A percentile compares a stretch with the other conserved stretches of the same genome.
Conservation (phyloP, 345 rosid genomes). For the Hypericum perforatum region DNA sequence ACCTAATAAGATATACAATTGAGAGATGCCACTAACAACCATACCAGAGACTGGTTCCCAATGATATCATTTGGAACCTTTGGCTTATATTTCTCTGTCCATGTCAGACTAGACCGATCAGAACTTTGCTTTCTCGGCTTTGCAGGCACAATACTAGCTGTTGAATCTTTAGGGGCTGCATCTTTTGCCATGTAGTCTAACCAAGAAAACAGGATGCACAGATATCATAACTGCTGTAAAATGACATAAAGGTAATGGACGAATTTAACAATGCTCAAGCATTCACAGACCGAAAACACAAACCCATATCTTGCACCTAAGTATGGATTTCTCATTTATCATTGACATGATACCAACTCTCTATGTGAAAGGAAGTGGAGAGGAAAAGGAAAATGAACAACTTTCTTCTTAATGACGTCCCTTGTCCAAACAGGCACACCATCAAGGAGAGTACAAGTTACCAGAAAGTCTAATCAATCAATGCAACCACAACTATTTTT, state of each 20-base stretch:
- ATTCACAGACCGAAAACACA: too few relatives aligned
- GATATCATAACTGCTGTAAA: too few relatives aligned
- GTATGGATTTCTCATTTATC: too few relatives aligned
- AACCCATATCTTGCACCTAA: too few relatives aligned
- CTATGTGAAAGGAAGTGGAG: too few relatives aligned
- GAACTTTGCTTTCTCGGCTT: conserved; percentile 37
- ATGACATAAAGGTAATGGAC: conserved; percentile 7
- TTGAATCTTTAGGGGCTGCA: conserved; percentile 24
- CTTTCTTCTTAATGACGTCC: too few relatives aligned
- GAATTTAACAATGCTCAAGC: conserved; percentile 5
- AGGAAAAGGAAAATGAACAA: too few relatives aligned
- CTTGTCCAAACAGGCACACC: too few relatives aligned
- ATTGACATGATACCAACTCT: too few relatives aligned
- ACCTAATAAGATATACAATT: neutral
- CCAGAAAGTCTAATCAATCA: too few relatives aligned
- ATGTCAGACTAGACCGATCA: conserved; percentile 41
- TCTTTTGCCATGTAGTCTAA: conserved; percentile 28
- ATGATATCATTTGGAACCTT: conserved; percentile 74
- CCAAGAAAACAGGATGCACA: conserved; percentile 5
- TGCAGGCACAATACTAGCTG: conserved; percentile 20
- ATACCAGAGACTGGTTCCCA: conserved; percentile 85
- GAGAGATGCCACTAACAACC: neutral
- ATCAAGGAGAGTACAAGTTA: too few relatives aligned
- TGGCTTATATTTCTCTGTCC: conserved; percentile 91
- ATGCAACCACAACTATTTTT: too few relatives aligned